Conservation (phyloP, 225 moss, liverwort and hornwort genomes). For the Pseudoscleropodium purum region DNA sequence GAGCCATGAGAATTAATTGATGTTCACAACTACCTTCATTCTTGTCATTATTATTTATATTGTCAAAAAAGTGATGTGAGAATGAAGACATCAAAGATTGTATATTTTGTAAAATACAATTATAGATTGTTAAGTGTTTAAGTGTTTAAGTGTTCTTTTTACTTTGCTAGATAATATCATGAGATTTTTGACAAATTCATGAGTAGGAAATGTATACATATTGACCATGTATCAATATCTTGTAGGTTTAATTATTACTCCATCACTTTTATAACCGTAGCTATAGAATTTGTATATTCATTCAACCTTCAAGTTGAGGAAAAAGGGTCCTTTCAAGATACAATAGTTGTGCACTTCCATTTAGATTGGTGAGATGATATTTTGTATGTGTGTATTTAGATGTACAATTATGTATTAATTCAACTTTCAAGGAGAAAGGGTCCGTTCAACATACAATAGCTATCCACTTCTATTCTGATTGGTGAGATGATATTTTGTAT, state of each 20-base stretch:
- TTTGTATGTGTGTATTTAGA: too few relatives aligned
- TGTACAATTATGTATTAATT: too few relatives aligned
- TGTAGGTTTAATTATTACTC: too few relatives aligned
- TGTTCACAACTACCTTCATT: background rate
- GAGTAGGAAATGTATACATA: background rate
- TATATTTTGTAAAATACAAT: background rate
- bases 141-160: background rate
- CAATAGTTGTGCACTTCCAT: background rate
- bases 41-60: background rate
- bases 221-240: too few relatives aligned
- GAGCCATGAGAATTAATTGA: background rate
- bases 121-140: background rate
- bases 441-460: background rate
- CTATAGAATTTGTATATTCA: background rate
- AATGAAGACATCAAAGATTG: background rate
- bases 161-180: background rate
- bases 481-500: background rate
- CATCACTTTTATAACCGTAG: background rate
- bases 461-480: background rate
- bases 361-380: fast-evolving
- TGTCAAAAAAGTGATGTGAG: background rate
- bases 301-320: background rate
- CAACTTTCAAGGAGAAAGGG: background rate
- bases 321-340: too few relatives aligned
- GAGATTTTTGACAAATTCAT: background rate